Percentiles rank a stretch among this genome's conserved stretches.
Conservation (phyloP, 1,284 basidiomycete genomes). For the Cryptococcus hybrid region DNA sequence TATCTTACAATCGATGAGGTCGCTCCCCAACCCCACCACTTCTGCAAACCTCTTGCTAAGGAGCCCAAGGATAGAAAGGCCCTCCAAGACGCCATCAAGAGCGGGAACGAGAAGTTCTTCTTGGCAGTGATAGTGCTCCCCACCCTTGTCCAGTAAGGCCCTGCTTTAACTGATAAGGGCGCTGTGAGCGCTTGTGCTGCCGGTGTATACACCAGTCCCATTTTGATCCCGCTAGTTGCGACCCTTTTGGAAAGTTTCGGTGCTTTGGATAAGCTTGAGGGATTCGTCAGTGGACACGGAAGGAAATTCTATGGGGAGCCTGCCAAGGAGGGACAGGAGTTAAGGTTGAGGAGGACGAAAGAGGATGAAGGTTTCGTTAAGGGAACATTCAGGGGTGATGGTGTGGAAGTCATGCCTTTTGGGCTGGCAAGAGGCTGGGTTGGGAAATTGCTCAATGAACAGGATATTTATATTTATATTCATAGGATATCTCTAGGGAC, state of each 20-base stretch:
- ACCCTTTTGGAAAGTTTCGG: constrained; percentile 79
- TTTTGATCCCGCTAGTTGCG: constrained; percentile 79
- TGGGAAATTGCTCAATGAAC: constrained; percentile 66
- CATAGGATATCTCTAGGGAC: too few species aligned
- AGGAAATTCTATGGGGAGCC: constrained; percentile 70
- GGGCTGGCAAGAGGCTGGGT: constrained; percentile 76
- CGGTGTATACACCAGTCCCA: constrained; percentile 87
- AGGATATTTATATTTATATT: background rate
- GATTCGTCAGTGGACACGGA: constrained; percentile 74
- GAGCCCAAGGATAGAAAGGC: constrained; percentile 88
- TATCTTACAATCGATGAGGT: constrained; percentile 94
- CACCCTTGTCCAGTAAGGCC: constrained; percentile 77
- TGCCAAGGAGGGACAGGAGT: constrained; percentile 55
- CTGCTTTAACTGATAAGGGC: constrained; percentile 43
- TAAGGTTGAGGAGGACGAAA: constrained; percentile 21
- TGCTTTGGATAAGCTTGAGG: constrained; percentile 73
- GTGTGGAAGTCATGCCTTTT: constrained; percentile 57
- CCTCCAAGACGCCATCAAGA: constrained; percentile 72
- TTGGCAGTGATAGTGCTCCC: constrained; percentile 94
- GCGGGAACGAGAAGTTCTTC: constrained; percentile 95
- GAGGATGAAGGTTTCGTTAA: constrained; percentile 19
- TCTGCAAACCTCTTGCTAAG: constrained; percentile 98
- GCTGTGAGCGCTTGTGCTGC: constrained; percentile 74
- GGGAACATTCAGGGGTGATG: constrained; percentile 31
- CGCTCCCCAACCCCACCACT: constrained; percentile 94